phyloP scores from a whole-genome alignment of 2,329 filamentous ascomycete genomes.

The Davidsoniella virescens region DNA sequence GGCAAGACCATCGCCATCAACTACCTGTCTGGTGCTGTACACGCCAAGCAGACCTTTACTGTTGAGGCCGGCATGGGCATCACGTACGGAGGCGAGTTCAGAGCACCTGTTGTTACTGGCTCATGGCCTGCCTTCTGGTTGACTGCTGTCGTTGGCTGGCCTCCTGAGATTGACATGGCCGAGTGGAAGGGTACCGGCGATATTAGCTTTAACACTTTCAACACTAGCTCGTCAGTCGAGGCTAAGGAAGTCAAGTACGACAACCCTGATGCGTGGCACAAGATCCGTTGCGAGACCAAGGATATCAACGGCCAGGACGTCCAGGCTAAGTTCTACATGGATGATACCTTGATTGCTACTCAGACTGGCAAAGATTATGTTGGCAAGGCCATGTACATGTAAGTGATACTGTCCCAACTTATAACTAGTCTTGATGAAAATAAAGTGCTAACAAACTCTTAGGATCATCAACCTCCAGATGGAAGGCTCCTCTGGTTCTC shows the following conservation, averaged over 20 bases:
- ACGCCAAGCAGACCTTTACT: slow-evolving; percentile 25
- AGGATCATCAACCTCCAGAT: slow-evolving; percentile 31
- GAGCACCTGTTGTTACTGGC: slow-evolving; percentile 24
- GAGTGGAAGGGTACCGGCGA: slow-evolving; percentile 45
- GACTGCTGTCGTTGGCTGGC: slow-evolving; percentile 37
- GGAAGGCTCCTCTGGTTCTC: slow-evolving; percentile 28
- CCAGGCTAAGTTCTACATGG: slow-evolving; percentile 37
- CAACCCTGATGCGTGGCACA: slow-evolving; percentile 30
- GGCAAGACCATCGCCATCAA: slow-evolving; percentile 29
- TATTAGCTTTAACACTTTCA: slow-evolving; percentile 40
- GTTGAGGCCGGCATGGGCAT: slow-evolving; percentile 24
- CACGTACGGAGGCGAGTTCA: slow-evolving; percentile 27
- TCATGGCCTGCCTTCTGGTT: slow-evolving; percentile 46
- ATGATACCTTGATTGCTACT: slow-evolving; percentile 30
- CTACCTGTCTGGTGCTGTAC: slow-evolving; percentile 33
- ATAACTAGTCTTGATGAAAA: neutral
- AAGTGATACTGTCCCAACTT: slow-evolving; percentile 13
- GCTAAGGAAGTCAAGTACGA: slow-evolving; percentile 33
- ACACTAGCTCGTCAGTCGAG: slow-evolving; percentile 29
- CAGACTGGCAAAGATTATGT: slow-evolving; percentile 34
- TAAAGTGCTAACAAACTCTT: neutral
- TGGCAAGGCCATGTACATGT: slow-evolving; percentile 30
- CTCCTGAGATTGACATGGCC: slow-evolving; percentile 42
- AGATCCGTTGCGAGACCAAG: slow-evolving; percentile 32
- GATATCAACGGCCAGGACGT: slow-evolving; percentile 36